Evolutionary conservation across 1,139 yeast species (phyloP), one percentile per base, ranked within the genome.

Genomic region (Yamadazyma triangularis): DNA sequence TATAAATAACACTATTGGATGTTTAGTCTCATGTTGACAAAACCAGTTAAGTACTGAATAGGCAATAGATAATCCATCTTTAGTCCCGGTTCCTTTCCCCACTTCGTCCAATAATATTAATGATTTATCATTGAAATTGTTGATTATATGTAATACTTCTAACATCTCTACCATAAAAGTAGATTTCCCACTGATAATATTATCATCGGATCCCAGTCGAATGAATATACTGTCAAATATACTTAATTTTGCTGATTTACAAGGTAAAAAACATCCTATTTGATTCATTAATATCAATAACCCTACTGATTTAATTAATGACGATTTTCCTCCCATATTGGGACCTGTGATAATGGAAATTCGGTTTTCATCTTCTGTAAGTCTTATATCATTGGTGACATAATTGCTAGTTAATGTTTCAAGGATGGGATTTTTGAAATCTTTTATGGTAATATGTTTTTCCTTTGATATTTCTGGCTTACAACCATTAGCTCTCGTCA

Each of bases 241-340:
- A 0, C 88, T 82, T 32, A 81, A 42, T 4, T 47, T 48, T 1
- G 81, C 83, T 1, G 40, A 32, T 9, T 58, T 53, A 19, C 57
- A 56, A 1, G 98, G 98, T 16, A 91, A 79, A 54, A 84, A 91
- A 42, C 95, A 83, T 1, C 98, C 98, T 13, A 88, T 74, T 56
- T 91, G 98, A 15, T 89, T 87, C 87, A 91, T 72, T 27, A 89
- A 63, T 2, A 91, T 79, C 35, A 89, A 79, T 2, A 86, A 88
- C 6, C 97, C 98, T 32, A 86, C 71, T 43, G 91, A 95, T 38
- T 96, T 75, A 31, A 91, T 88, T 54, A 85, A 91, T 0, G 97
- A 89, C 1, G 96, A 87, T 55, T 91, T 91, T 48, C 97, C 97
- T 38, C 97, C 98, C 98, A 91, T 91, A 51, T 91, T 91, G 15